Percentiles rank a stretch among this genome's conserved stretches.
Evolutionary conservation across 257 asterid genomes (phyloP).

Genomic region (Fraxinus cuspidata): DNA sequence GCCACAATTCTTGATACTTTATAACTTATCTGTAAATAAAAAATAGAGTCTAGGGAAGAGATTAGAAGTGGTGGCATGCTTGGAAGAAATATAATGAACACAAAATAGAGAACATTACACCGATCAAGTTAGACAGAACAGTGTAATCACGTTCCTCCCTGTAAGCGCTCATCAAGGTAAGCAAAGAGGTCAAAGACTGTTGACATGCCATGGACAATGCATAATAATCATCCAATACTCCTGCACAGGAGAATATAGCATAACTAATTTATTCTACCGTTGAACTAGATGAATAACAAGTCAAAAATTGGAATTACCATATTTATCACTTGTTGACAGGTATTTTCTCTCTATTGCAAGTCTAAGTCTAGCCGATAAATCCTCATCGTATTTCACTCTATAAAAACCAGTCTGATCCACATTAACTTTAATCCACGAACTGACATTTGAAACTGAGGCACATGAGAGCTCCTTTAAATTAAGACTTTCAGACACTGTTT

Average conservation of each 20-base stretch:
- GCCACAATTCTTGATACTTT: constrained; percentile 65
- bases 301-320: constrained; percentile 48
- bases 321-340: constrained; percentile 75
- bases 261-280: constrained; percentile 13
- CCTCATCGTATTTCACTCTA: constrained; percentile 86
- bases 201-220: constrained; percentile 87
- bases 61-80: constrained; percentile 1
- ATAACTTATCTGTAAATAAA: constrained; percentile 61
- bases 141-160: constrained; percentile 81
- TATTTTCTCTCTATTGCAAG: constrained; percentile 70
- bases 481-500: constrained; percentile 57
- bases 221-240: constrained; percentile 81
- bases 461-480: constrained; percentile 62
- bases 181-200: constrained; percentile 74
- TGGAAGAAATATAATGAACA: constrained; percentile 13
- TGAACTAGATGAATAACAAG: constrained; percentile 10
- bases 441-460: constrained; percentile 43
- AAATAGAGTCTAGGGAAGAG: constrained; percentile 7
- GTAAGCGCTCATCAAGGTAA: constrained; percentile 81
- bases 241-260: constrained; percentile 47
- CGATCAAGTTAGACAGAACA: constrained; percentile 73
- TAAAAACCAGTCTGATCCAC: constrained; percentile 84
- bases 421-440: constrained; percentile 78
- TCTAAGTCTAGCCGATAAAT: constrained; percentile 77
- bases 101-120: constrained; percentile 48